Evolutionary conservation across 179 eudicot species (phyloP).

Genomic region (Vitellaria paradoxa): DNA sequence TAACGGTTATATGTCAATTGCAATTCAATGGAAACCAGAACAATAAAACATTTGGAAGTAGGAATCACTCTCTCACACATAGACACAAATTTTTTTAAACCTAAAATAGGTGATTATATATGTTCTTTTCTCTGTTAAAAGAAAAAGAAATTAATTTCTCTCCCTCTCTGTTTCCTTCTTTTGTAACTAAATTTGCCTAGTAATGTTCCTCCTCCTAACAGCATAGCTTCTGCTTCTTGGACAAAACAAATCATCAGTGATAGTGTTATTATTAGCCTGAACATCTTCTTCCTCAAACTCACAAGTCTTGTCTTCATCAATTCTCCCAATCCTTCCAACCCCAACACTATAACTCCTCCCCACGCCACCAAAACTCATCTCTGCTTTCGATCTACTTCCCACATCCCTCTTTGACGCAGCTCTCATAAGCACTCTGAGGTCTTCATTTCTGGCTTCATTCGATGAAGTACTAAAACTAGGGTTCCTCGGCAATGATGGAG

Average conservation of each 20-base stretch:
- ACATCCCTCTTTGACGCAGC: background rate
- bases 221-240: background rate
- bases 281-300: constrained; percentile 16
- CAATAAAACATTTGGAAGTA: no score
- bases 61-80: no score
- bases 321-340: constrained; percentile 23
- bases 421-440: constrained; percentile 11
- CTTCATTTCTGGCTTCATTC: background rate
- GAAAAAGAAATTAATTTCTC: no score
- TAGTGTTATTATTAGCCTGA: background rate
- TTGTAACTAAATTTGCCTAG: no score
- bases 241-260: background rate
- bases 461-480: background rate
- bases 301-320: constrained; percentile 27
- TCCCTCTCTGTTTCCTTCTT: no score
- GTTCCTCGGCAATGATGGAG: background rate
- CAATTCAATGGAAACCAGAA: no score
- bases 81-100: no score
- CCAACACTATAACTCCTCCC: constrained; percentile 23
- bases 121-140: no score
- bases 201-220: constrained; percentile 2
- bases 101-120: no score
- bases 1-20: no score
- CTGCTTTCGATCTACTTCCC: background rate
- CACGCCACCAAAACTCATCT: background rate